Conservation (phyloP, 108 stramenopile genomes). For the Chaetoceros muelleri region DNA sequence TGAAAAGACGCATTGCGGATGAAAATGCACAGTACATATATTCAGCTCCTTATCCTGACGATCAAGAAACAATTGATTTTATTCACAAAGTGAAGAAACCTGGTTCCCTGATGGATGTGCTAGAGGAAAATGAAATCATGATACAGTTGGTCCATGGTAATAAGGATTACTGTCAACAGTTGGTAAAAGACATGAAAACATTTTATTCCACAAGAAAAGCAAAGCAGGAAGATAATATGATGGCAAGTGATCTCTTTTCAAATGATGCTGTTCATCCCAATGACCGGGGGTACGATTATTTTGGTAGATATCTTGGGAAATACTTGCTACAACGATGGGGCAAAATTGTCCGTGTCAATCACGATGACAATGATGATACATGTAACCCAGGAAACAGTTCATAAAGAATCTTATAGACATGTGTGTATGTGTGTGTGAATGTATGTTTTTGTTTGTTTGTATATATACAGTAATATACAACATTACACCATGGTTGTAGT, state of each 20-base stretch:
- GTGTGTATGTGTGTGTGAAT: no score
- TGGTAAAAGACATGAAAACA: background rate
- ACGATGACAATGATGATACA: no score
- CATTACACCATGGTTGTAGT: no score
- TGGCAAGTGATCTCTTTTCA: constrained; percentile 8
- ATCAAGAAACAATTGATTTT: background rate
- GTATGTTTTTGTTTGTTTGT: no score
- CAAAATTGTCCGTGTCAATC: no score
- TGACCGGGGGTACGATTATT: constrained; percentile 56
- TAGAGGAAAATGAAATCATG: background rate
- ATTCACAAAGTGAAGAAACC: background rate
- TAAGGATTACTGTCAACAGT: background rate
- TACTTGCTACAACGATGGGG: background rate
- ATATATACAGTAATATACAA: no score
- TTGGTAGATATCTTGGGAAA: constrained; percentile 45
- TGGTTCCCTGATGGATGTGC: background rate
- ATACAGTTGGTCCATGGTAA: background rate
- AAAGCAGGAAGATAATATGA: constrained; percentile 1
- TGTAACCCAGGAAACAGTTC: no score
- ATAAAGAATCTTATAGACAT: no score
- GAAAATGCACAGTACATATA: background rate
- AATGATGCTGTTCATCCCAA: constrained; percentile 54
- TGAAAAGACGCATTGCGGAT: background rate
- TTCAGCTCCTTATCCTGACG: background rate
- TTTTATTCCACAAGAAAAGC: background rate